Evolutionary conservation across 495 filamentous ascomycete species (phyloP), one percentile per base, ranked within the genome.

Genomic region (Clohesyomyces aquaticus): DNA sequence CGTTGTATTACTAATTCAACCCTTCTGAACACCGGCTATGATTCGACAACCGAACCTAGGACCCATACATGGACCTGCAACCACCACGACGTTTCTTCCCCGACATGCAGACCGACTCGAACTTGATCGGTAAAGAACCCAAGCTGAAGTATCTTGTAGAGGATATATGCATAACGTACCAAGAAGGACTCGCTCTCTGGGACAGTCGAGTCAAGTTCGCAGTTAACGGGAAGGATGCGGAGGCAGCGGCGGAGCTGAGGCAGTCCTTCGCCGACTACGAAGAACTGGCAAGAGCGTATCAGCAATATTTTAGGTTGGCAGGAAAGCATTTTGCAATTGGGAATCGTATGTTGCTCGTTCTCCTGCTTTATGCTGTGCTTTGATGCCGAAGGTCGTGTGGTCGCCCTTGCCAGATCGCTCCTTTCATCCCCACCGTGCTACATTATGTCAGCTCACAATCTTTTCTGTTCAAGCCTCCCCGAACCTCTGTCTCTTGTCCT

Each of bases 111-210:
- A 6, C 3, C 25, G 9, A 3, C 12, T 16, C 23, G 16, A 32
- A 55, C 28, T 8, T 18, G 22, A 43, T 26, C 29, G n/a, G 19
- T 16, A 4, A 59, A 11, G 55, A 59, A 25, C 55, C 55, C 16
- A 19, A 59, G 18, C 16, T 59, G 3, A 59, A 59, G n/a, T 48
- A 59, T 25, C 42, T 59, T 10, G 42, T 48, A 23, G 25, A 9
- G 23, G 45, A 59, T 8, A 28, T 59, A 3, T 48, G 55, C 27
- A 38, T 29, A 23, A 27, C 42, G 2, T 47, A 27, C 21, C 55
- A 59, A 38, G 38, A 47, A 6, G 42, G 23, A 2, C 11, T 59
- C 16, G 19, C 3, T 11, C 28, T 59, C 16, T 29, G 18, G 2
- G 42, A 47, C 22, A 28, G 6, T 18, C 21, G 55, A 12, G 25